A percentile compares a stretch with the other conserved stretches of the same genome.
Evolutionary conservation across 805 yeast species (phyloP).

Genomic region (Saturnispora halmiae): DNA sequence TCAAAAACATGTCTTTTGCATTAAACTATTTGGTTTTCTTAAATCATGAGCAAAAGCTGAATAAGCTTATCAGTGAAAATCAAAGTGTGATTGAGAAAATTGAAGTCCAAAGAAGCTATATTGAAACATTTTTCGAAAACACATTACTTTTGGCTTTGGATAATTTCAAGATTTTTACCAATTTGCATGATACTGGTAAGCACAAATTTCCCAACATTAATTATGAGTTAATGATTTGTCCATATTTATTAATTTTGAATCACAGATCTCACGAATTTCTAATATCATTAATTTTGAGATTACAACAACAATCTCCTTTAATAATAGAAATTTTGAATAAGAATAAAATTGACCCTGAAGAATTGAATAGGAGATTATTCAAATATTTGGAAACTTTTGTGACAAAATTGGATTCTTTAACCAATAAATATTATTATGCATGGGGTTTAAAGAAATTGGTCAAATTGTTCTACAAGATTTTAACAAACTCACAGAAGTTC

Average conservation of each 20-base stretch:
- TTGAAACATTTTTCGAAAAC: slow-evolving; percentile 29
- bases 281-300: slow-evolving; percentile 45
- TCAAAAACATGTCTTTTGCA: slow-evolving; percentile 41
- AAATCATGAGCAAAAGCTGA: slow-evolving; percentile 32
- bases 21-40: slow-evolving; percentile 39
- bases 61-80: slow-evolving; percentile 25
- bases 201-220: slow-evolving; percentile 29
- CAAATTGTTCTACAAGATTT: slow-evolving; percentile 30
- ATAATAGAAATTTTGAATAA: slow-evolving; percentile 26
- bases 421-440: slow-evolving; percentile 36
- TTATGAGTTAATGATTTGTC: slow-evolving; percentile 40
- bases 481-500: slow-evolving; percentile 28
- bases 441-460: slow-evolving; percentile 38
- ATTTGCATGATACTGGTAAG: slow-evolving; percentile 25
- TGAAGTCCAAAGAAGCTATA: slow-evolving; percentile 26
- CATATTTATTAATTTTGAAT: slow-evolving; percentile 42
- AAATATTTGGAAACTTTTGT: slow-evolving; percentile 29
- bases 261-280: slow-evolving; percentile 50
- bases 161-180: slow-evolving; percentile 30
- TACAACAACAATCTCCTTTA: slow-evolving; percentile 30
- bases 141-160: slow-evolving; percentile 30
- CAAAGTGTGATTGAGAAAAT: slow-evolving; percentile 24
- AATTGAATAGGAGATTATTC: slow-evolving; percentile 27
- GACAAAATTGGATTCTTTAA: slow-evolving; percentile 29
- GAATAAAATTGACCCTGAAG: slow-evolving; percentile 29